A percentile compares a stretch with the other conserved stretches of the same genome.
Conservation (phyloP, 2,329 filamentous ascomycete species). For the Fusarium pseudograminearum region DNA sequence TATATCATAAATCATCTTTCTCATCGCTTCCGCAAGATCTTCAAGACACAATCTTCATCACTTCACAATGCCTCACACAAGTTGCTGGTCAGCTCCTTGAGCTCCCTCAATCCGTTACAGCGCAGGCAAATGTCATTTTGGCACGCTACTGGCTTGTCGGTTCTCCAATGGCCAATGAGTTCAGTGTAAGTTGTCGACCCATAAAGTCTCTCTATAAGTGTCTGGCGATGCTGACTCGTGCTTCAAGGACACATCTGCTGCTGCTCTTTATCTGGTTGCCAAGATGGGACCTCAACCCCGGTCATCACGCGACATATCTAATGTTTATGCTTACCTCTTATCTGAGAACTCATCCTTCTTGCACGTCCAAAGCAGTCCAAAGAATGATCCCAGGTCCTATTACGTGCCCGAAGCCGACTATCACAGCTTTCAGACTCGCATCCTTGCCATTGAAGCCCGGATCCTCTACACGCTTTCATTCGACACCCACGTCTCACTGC, state of each 20-base stretch:
- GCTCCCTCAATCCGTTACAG: conserved; percentile 86
- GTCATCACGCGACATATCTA: conserved; percentile 82
- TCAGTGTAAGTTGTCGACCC: conserved; percentile 57
- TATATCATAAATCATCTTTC: conserved; percentile 68
- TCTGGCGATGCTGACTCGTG: conserved; percentile 14
- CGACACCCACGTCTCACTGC: conserved; percentile 85
- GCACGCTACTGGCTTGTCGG: conserved; percentile 81
- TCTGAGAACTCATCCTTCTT: conserved; percentile 70
- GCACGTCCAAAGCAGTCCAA: conserved; percentile 52
- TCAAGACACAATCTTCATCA: conserved; percentile 77
- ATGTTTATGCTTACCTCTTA: conserved; percentile 85
- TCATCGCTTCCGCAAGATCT: conserved; percentile 73
- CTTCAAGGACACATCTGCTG: conserved; percentile 80
- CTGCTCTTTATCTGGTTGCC: conserved; percentile 81
- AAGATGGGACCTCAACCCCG: conserved; percentile 85
- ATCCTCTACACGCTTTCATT: conserved; percentile 83
- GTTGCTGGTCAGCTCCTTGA: conserved; percentile 83
- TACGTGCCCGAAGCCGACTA: conserved; percentile 82
- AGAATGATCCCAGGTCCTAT: conserved; percentile 65
- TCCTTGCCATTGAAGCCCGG: conserved; percentile 81
- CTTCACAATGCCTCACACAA: conserved; percentile 80
- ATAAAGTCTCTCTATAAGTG: not conserved
- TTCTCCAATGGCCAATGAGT: conserved; percentile 69
- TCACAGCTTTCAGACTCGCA: conserved; percentile 69
- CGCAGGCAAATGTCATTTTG: conserved; percentile 85